Evolutionary conservation across 2,329 filamentous ascomycete species (phyloP), one percentile per base, ranked within the genome.

Genomic region (Paradendryphiella salina): DNA sequence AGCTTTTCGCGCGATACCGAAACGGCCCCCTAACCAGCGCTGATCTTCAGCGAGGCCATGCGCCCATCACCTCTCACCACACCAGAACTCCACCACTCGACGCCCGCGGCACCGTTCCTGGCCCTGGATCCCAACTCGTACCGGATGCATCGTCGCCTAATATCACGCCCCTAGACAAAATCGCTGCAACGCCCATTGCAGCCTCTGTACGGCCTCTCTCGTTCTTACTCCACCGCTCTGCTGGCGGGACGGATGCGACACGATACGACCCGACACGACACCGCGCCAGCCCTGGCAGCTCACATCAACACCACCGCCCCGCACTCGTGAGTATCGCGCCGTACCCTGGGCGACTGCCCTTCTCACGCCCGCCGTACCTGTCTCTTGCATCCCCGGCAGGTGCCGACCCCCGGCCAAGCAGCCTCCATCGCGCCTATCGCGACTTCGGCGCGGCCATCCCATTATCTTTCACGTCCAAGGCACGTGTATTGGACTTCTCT

Each of bases 181-280:
- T 31, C 50, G 43, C 54, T 47, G 55, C 61, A 48, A 51, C 60
- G 53, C 63, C 57, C 58, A 54, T 63, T 62, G 62, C 64, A 56
- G 59, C 59, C 62, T 50, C 47, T 41, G 37, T 17, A 42, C 49
- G 31, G 44, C 57, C 52, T 36, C 54, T 36, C 52, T 42, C 49
- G 39, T 51, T 53, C 50, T 55, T 49, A 32, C 56, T 57, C 60
- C 59, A 57, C 54, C 53, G 56, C 60, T 60, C 54, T 54, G 56
- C 61, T 63, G 57, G 58, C 61, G 62, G 59, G 61, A 64, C 68
- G 62, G 58, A 71, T 72, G 69, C 69, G 68, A 70, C 66, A 70
- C 59, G 63, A 63, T 52, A 52, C 46, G 50, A 55, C 60, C 54
- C 61, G 38, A 57, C 56, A 56, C 52, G 47, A 57, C 59, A 52